phyloP scores from a whole-genome alignment of 108 stramenopile species.

The Stephanodiscus minutulus region DNA sequence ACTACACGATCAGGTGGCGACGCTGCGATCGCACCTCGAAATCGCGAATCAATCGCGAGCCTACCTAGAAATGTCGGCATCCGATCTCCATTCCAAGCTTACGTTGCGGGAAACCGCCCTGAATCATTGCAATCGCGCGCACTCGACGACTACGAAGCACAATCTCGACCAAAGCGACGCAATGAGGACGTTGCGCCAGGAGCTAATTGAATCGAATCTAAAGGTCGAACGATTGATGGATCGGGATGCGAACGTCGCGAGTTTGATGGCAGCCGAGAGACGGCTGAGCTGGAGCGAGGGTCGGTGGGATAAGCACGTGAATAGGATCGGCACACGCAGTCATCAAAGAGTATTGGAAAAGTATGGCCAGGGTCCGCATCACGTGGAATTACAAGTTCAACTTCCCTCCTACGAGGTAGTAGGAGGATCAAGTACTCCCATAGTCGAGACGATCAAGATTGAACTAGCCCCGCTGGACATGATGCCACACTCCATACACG shows the following conservation, averaged over 20 bases:
- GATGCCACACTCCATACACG: slow-evolving; percentile 75
- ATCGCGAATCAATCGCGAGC: not conserved
- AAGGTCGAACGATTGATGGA: slow-evolving; percentile 18
- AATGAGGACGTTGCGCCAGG: too few relatives aligned
- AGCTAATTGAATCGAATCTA: not conserved
- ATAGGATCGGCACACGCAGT: slow-evolving; percentile 18
- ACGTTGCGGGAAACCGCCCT: not conserved
- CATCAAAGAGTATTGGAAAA: slow-evolving; percentile 16
- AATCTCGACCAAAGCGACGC: too few relatives aligned
- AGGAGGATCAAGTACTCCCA: not conserved
- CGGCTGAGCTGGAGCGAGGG: not conserved
- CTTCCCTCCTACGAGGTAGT: not conserved
- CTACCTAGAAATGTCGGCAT: slow-evolving; percentile 7
- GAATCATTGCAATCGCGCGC: not conserved
- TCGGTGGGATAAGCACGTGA: slow-evolving; percentile 2
- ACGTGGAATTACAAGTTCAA: slow-evolving; percentile 51
- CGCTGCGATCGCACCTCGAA: slow-evolving; percentile 11
- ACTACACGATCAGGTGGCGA: not conserved
- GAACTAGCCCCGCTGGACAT: slow-evolving; percentile 60
- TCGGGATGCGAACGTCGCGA: not conserved
- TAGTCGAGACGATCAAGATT: slow-evolving; percentile 47
- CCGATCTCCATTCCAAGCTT: not conserved
- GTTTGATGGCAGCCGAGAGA: slow-evolving; percentile 4
- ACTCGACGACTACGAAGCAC: too few relatives aligned
- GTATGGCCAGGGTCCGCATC: slow-evolving; percentile 67